Base-by-base conservation (phyloP, 192 early-diverging fungal species). In the Backusella parvicylindrica region DNA sequence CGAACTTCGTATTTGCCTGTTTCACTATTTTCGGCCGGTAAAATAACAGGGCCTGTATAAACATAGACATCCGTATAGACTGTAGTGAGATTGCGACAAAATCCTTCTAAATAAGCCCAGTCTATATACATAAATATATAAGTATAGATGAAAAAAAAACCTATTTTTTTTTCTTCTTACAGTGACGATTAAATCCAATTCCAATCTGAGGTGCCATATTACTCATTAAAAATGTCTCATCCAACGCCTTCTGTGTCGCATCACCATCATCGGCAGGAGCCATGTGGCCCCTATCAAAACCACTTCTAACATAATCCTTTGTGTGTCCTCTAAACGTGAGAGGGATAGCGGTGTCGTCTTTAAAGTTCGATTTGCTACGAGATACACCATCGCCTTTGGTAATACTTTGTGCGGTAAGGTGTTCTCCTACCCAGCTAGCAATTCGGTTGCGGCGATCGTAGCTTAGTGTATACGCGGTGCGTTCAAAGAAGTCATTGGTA, bases 401-500 rank as follows among this genome's bases (percentile, higher is more conserved):
- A 35, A 79, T 70, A 12, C 41, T 36, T 13, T 41, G 16, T 0
- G 68, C 63, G 1, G 73, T 70, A 31, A 79, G 23, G 31, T 75
- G 73, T 37, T 75, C 78, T 1, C 65, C 65, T 3, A 74, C 73
- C 78, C 78, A 79, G 23, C 56, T 56, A 5, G 82, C 76, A 30
- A 82, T 77, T 32, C 85, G 85, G 32, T 82, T 68, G 40, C 76
- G 74, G 36, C 85, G 86, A 84, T 94, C 93, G 78, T 86, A 95
- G 1, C 89, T 91, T 7, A 83, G 81, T 2, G 89, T 86, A 78
- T 94, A 95, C 41, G 86, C 86, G 16, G 86, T 86, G 28, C 91
- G 85, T n/a, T 84, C 33, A 21, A 93, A 77, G 40, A 90, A 79
- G 77, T 95, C 94, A 49, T 89, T 87, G 15, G 92, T 80, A 1